phyloP scores from a whole-genome alignment of 331 rosid species.

The Saraca asoca region DNA sequence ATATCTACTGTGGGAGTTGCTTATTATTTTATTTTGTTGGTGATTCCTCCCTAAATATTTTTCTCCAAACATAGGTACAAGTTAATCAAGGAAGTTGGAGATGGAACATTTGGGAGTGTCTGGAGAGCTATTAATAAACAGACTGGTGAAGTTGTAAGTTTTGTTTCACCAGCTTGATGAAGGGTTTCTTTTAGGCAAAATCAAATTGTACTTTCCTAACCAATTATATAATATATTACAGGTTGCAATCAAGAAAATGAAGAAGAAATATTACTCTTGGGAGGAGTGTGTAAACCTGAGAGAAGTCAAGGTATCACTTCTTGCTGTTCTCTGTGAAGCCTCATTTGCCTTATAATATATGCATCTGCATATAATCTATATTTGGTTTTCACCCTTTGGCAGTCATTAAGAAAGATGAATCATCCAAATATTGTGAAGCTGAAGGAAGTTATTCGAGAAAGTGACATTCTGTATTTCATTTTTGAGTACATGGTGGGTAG shows the following conservation, averaged over 20 bases:
- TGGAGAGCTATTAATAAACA: constrained; percentile 93
- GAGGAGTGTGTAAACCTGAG: constrained; percentile 95
- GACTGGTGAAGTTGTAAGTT: constrained; percentile 94
- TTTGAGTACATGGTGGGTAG: constrained; percentile 90
- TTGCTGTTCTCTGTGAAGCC: neutral
- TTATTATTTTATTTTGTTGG: constrained; percentile 1
- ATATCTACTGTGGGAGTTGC: constrained; percentile 25
- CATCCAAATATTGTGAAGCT: constrained; percentile 95
- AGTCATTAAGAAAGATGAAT: constrained; percentile 86
- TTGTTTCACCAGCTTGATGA: constrained; percentile 17
- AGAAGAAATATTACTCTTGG: constrained; percentile 94
- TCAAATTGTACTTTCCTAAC: too few species aligned
- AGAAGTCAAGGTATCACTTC: constrained; percentile 80
- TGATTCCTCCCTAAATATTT: neutral
- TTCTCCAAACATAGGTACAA: constrained; percentile 56
- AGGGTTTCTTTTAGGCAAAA: neutral
- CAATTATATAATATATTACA: constrained; percentile 30
- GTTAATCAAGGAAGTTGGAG: constrained; percentile 97
- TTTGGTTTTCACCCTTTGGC: constrained; percentile 30
- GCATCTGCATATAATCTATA: neutral
- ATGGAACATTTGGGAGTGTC: constrained; percentile 95
- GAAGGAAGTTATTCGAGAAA: constrained; percentile 92
- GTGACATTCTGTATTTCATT: constrained; percentile 83
- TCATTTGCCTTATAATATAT: neutral
- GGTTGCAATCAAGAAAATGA: constrained; percentile 98